Evolutionary conservation across 2,329 filamentous ascomycete genomes (phyloP).

Genomic region (Trichoderma sp.): DNA sequence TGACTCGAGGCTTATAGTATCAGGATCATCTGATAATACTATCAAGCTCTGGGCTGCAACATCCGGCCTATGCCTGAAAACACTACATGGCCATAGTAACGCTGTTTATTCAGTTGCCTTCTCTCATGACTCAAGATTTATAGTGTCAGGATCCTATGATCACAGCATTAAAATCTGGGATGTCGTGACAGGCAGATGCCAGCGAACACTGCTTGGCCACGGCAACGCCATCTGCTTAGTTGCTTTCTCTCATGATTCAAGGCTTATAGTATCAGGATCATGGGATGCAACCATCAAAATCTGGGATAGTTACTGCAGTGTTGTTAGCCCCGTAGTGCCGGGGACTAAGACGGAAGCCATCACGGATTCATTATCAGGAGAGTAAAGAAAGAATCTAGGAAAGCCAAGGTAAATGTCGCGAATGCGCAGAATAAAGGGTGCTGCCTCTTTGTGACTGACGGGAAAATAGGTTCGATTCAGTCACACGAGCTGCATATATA

Average conservation of each 20-base stretch:
- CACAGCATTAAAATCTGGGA: background rate
- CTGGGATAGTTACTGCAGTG: too few species aligned
- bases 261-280: background rate
- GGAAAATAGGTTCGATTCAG: too few species aligned
- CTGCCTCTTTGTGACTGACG: too few species aligned
- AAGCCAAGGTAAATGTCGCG: too few species aligned
- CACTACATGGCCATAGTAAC: background rate
- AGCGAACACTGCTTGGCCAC: background rate
- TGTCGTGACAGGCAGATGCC: background rate
- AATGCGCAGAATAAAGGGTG: too few species aligned
- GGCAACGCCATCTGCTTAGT: fast-evolving
- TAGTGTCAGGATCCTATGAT: background rate
- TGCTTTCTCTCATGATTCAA: background rate
- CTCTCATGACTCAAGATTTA: background rate
- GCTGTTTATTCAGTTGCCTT: background rate
- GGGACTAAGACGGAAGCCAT: too few species aligned
- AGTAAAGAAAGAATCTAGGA: too few species aligned
- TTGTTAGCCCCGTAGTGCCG: too few species aligned
- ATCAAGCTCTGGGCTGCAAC: background rate
- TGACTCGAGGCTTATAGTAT: background rate
- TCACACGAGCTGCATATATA: too few species aligned
- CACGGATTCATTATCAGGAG: too few species aligned
- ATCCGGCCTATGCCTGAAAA: background rate
- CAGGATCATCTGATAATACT: background rate
- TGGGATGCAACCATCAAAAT: too few species aligned